Evolutionary conservation across 2,329 filamentous ascomycete species (phyloP), one percentile per base, ranked within the genome.

Genomic region (Alternaria rosae): DNA sequence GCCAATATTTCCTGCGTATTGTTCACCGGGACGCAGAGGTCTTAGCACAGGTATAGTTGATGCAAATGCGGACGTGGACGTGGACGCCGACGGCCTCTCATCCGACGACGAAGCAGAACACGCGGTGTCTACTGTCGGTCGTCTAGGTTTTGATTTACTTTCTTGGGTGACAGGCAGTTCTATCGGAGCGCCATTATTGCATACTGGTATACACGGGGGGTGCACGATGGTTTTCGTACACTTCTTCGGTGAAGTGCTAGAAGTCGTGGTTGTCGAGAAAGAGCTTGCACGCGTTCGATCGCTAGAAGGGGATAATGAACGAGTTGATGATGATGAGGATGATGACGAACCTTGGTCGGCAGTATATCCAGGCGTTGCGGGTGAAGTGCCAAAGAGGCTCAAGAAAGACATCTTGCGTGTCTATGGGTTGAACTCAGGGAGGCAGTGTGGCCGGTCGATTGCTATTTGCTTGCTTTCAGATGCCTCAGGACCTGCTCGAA

Each of bases 61-160:
- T n/a, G 13, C 45, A 11, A 17, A 26, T 13, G 26, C 13, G 15
- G 26, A n/a, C 3, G 4, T 3, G 12, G 12, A 20, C 30, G 17
- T 28, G 15, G 12, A 15, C 5, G 5, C 20, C n/a, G 32, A 38
- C 1, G 35, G 35, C 35, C n/a, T 38, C 15, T 38, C 35, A 17
- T 38, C 35, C 15, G 35, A 38, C 35, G 35, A 38, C 1, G 35
- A 38, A 12, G 20, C 45, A 15, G 25, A 30, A 17, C 15, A 17
- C 23, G 23, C 5, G 10, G 3, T 11, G 3, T 13, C 30, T 6
- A 51, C 0, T 35, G 30, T 51, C 3, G 20, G 13, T 5, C 47
- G 5, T 17, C 3, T n/a, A 1, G 13, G 21, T 8, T 11, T 11
- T 11, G 8, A 17, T 10, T 1, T 6, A 1, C 2, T 9, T 42